Conservation (phyloP, 2,329 filamentous ascomycete genomes). For the Plectosphaerella sp. region DNA sequence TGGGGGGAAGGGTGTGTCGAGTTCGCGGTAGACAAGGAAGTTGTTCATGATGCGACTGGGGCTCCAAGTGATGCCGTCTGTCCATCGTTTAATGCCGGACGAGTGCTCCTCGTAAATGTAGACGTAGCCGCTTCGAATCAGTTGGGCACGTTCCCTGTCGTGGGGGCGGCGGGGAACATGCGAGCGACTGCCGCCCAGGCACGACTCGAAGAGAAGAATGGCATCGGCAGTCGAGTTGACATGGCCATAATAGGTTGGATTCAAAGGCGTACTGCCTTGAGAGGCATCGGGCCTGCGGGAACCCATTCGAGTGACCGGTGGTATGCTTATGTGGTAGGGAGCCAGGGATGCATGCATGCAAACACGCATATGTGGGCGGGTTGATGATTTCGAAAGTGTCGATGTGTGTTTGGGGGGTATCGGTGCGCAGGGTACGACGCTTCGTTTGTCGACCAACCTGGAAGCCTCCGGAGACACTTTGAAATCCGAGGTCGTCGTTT, state of each 20-base stretch:
- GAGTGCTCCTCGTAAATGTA: slow-evolving; percentile 91
- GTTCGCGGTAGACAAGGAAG: slow-evolving; percentile 80
- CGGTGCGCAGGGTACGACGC: too few relatives aligned
- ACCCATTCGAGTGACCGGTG: slow-evolving; percentile 24
- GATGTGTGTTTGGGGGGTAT: too few relatives aligned
- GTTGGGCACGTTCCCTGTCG: slow-evolving; percentile 70
- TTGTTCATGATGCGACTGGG: slow-evolving; percentile 82
- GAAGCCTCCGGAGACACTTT: too few relatives aligned
- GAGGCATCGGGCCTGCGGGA: too few relatives aligned
- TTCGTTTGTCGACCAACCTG: too few relatives aligned
- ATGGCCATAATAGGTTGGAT: slow-evolving; percentile 64
- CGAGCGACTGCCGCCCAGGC: slow-evolving; percentile 62
- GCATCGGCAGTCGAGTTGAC: slow-evolving; percentile 70
- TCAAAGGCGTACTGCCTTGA: slow-evolving; percentile 28
- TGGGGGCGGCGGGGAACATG: slow-evolving; percentile 83
- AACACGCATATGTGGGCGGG: too few relatives aligned
- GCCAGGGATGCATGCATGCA: too few relatives aligned
- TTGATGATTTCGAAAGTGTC: too few relatives aligned
- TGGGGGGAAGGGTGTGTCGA: slow-evolving; percentile 71
- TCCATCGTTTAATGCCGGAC: slow-evolving; percentile 92
- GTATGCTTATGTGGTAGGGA: background rate
- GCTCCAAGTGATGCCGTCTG: slow-evolving; percentile 86
- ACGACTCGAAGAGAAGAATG: slow-evolving; percentile 75
- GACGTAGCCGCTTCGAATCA: slow-evolving; percentile 80
- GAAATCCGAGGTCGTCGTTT: too few relatives aligned